Percentiles rank a stretch among this genome's conserved stretches.
Conservation (phyloP, 2,329 filamentous ascomycete species). For the Cercospora janseana region DNA sequence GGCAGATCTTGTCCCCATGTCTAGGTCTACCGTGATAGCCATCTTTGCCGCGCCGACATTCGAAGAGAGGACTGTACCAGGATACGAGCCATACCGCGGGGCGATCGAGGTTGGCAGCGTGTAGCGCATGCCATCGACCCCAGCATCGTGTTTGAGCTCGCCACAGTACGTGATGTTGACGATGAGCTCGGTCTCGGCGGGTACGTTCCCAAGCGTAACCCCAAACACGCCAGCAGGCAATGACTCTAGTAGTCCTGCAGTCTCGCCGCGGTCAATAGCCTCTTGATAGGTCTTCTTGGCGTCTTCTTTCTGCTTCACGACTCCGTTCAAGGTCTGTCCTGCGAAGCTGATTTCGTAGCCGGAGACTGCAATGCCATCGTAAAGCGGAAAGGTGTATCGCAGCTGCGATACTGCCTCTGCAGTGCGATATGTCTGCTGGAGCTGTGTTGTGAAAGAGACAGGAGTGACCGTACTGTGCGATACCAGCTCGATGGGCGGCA, state of each 20-base stretch:
- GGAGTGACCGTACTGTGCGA: slow-evolving; percentile 62
- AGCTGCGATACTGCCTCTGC: slow-evolving; percentile 52
- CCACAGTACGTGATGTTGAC: slow-evolving; percentile 66
- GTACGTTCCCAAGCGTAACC: slow-evolving; percentile 66
- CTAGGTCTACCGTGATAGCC: slow-evolving; percentile 59
- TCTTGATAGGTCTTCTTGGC: slow-evolving; percentile 60
- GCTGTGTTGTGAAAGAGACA: slow-evolving; percentile 51
- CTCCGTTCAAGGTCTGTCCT: slow-evolving; percentile 58
- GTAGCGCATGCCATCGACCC: slow-evolving; percentile 65
- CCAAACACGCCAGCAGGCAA: slow-evolving; percentile 64
- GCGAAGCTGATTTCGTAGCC: slow-evolving; percentile 65
- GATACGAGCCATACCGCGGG: slow-evolving; percentile 61
- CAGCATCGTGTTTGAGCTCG: slow-evolving; percentile 70
- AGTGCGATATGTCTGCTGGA: slow-evolving; percentile 59
- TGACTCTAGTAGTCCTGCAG: slow-evolving; percentile 65
- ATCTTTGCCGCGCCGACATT: slow-evolving; percentile 42
- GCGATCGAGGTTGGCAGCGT: slow-evolving; percentile 67
- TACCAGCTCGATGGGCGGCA: slow-evolving; percentile 59
- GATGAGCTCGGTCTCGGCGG: slow-evolving; percentile 54
- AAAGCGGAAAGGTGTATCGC: slow-evolving; percentile 68
- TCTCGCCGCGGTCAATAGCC: slow-evolving; percentile 59
- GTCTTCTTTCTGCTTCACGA: slow-evolving; percentile 64
- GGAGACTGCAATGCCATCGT: slow-evolving; percentile 69
- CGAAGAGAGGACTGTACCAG: slow-evolving; percentile 37
- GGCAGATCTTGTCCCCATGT: slow-evolving; percentile 53